Percentiles rank a stretch among this genome's conserved stretches.
Conservation (phyloP, 202 grass and related monocot species). For the Brachypodium distachyon region DNA sequence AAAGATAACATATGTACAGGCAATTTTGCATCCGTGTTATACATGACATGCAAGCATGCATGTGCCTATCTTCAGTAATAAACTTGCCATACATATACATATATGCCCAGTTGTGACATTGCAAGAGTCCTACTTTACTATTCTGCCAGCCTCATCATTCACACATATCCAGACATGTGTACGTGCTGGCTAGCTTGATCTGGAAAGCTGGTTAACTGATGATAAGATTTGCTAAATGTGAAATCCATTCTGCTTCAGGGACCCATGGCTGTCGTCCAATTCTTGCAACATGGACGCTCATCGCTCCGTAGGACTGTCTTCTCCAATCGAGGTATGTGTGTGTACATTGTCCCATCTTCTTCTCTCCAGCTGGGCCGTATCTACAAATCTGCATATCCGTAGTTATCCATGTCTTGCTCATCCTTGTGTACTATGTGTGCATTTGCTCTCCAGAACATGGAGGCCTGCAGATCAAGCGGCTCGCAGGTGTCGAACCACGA, state of each 20-base stretch:
- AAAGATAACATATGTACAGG: slow-evolving; percentile 24
- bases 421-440: neutral
- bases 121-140: neutral
- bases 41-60: neutral
- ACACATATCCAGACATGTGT: too few relatives aligned
- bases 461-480: slow-evolving; percentile 58
- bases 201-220: slow-evolving; percentile 10
- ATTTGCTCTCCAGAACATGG: slow-evolving; percentile 45
- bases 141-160: neutral
- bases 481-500: slow-evolving; percentile 71
- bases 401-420: neutral
- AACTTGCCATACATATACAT: neutral
- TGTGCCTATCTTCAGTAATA: neutral
- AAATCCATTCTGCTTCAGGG: slow-evolving; percentile 39
- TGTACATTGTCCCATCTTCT: neutral
- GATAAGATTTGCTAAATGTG: neutral
- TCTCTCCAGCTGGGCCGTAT: neutral
- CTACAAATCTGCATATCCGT: neutral
- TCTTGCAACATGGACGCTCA: slow-evolving; percentile 73
- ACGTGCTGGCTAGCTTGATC: neutral
- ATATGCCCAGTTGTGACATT: neutral
- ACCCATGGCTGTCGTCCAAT: slow-evolving; percentile 63
- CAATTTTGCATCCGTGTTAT: neutral
- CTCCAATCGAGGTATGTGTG: slow-evolving; percentile 52
- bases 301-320: slow-evolving; percentile 47